phyloP scores from a whole-genome alignment of 352 stramenopile genomes.

The Pythium plurisporium region DNA sequence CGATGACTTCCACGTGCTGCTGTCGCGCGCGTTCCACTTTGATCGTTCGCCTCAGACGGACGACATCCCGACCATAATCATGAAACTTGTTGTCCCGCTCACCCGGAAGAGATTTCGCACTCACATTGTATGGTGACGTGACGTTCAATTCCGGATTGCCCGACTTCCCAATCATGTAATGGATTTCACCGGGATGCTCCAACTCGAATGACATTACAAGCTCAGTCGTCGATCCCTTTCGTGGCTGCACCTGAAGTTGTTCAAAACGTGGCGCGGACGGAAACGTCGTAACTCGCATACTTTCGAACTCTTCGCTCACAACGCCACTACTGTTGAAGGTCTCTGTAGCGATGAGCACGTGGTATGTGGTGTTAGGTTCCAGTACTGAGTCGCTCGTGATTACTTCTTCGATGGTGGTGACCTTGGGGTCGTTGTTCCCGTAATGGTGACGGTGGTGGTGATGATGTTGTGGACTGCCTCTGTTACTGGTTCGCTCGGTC shows the following conservation, averaged over 20 bases:
- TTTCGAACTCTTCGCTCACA: conserved; percentile 41
- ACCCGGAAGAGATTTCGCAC: conserved; percentile 36
- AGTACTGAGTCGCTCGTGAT: conserved; percentile 3
- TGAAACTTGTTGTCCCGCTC: conserved; percentile 38
- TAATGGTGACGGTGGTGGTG: conserved; percentile 3
- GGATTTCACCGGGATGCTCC: conserved; percentile 56
- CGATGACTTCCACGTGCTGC: conserved; percentile 49
- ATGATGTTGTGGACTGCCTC: conserved; percentile 6
- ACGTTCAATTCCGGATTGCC: conserved; percentile 64
- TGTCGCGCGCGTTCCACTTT: conserved; percentile 23
- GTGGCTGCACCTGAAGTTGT: conserved; percentile 37
- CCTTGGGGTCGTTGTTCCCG: not conserved
- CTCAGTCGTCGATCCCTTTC: conserved; percentile 73
- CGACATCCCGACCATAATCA: conserved; percentile 57
- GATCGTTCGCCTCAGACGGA: conserved; percentile 42
- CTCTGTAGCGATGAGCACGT: conserved; percentile 24
- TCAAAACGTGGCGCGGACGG: conserved; percentile 42
- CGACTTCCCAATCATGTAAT: conserved; percentile 60
- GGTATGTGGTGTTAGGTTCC: conserved; percentile 26
- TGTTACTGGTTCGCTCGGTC: conserved; percentile 1
- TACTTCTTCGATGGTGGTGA: conserved; percentile 19
- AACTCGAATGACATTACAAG: conserved; percentile 53
- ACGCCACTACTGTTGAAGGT: conserved; percentile 35
- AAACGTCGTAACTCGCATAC: conserved; percentile 38
- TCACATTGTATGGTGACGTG: conserved; percentile 75